Evolutionary conservation across 768 basidiomycete species (phyloP), one percentile per base, ranked within the genome.

Genomic region (Lactarius hatsudake): DNA sequence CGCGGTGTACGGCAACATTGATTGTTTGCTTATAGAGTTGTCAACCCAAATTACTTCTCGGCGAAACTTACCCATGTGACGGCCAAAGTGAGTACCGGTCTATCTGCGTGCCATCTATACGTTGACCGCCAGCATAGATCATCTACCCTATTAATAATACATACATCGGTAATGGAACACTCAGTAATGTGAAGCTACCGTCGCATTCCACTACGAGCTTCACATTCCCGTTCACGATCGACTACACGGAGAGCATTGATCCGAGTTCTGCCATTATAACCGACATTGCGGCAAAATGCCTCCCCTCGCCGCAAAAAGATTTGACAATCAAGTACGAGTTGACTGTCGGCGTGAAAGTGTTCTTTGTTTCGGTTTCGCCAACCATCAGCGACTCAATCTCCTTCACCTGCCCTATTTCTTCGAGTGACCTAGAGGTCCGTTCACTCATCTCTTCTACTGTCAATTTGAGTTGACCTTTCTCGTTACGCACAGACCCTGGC

Each of bases 31-130:
- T 64, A 63, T 71, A 94, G 91, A 34, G 89, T 93, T 63, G 79
- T 79, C 73, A 94, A 94, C 72, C 93, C 92, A 34, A 94, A 94
- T 75, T 92, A 85, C 76, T 92, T 94, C 73, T 76, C 82, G 10
- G 87, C 90, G 12, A 81, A 81, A 23, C 82, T 94, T 75, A 82
- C 83, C 62, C 82, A 83, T 64, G 84, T 94, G 69, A 79, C 83
- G 54, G 88, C 87, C 5, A 76, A 87, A 48, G 89, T 89, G 75
- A 61, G 76, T 10, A 48, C 2, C 53, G 26, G 30, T 45, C n/a
- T 7, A 58, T 62, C 51, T 73, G 48, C 9, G 3, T 23, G 3
- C 5, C 30, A 36, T 61, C 26, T 57, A 38, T 62, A 8, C 71
- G 28, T n/a, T 65, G 12, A 43, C 40, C 30, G 40, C 34, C 2